Evolutionary conservation across 129 eudicot genomes (phyloP), one percentile per base, ranked within the genome.

Genomic region (Lonicera japonica): DNA sequence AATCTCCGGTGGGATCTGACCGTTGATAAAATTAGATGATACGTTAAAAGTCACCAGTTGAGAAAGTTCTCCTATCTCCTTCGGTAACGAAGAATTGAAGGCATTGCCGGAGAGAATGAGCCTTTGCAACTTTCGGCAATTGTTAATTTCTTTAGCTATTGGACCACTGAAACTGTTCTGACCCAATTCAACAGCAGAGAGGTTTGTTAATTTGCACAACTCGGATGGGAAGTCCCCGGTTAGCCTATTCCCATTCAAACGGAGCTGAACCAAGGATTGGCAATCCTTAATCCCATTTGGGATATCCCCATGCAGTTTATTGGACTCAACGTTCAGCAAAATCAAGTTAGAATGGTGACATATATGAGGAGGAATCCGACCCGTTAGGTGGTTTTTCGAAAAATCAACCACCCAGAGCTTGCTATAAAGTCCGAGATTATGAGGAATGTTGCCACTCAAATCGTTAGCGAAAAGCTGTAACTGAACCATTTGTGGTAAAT

Each of bases 321-420:
- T 94, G 1, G 84, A 74, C 76, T 77, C 87, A 41, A 94, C 78
- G 70, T 88, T 88, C 65, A 94, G 80, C 67, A 77, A 64, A 57
- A 85, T 83, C 77, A 94, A 73, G 69, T 80, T 83, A 16, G 94
- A 79, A 48, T 72, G 66, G 61, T 80, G 58, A 23, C 99, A 94
- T 1, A 83, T 55, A 68, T 69, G 54, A 56, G 89, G 82, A 17
- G 99, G 99, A 60, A 94, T 88, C 65, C 66, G 73, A 64, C 99
- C 99, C 0, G 89, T 78, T 51, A 94, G 64, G 23, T 20, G 53
- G 63, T 94, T 94, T 53, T 65, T 79, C 0, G 92, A 85, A 70
- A 94, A 83, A 63, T 94, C 96, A 72, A 84, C 95, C 21, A 85
- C 96, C 96, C 96, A 94, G 56, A 94, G 87, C 13, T 46, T 64